These are phyloP conservation scores for Paecilomyces niveus DNA, from an alignment of 2,329 filamentous ascomycete species.

Conservation along the genomic window DNA sequence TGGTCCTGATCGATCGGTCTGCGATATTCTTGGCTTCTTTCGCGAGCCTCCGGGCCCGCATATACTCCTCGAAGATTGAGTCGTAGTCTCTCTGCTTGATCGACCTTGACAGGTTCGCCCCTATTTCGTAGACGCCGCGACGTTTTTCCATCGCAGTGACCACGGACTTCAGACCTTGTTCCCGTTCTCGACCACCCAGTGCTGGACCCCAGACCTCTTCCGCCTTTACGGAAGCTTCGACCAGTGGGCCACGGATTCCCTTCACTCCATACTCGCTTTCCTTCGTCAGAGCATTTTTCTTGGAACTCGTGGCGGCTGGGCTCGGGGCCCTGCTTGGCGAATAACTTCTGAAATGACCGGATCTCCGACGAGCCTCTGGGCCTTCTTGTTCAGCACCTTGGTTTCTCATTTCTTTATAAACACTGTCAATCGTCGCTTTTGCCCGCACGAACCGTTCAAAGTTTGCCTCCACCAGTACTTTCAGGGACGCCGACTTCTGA, in stretches of 20 bases:
- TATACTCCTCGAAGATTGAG: constrained; percentile 77
- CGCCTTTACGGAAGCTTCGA: constrained; percentile 87
- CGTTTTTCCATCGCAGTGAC: constrained; percentile 70
- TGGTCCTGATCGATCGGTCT: constrained; percentile 44
- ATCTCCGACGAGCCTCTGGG: constrained; percentile 43
- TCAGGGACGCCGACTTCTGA: constrained; percentile 93
- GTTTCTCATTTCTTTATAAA: constrained; percentile 89
- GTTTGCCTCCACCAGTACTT: constrained; percentile 93
- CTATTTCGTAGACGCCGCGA: constrained; percentile 74
- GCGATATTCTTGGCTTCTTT: constrained; percentile 69
- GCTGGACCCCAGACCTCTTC: constrained; percentile 98
- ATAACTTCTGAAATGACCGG: constrained; percentile 50
- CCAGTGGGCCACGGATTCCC: constrained; percentile 79
- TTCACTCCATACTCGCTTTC: constrained; percentile 86
- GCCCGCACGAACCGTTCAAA: constrained; percentile 97
- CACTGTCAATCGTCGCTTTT: constrained; percentile 96
- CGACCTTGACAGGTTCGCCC: constrained; percentile 67
- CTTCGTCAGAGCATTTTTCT: constrained; percentile 85
- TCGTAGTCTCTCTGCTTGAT: constrained; percentile 92
- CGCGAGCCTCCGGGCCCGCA: constrained; percentile 70
- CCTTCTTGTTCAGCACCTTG: constrained; percentile 53
- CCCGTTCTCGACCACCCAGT: constrained; percentile 81
- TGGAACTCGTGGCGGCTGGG: constrained; percentile 47
- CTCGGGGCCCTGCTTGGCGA: constrained; percentile 35
- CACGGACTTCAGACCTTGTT: constrained; percentile 75